Evolutionary conservation across 371 early-diverging fungal species (phyloP), one percentile per base, ranked within the genome.

Genomic region (Apophysomyces ossiformis): DNA sequence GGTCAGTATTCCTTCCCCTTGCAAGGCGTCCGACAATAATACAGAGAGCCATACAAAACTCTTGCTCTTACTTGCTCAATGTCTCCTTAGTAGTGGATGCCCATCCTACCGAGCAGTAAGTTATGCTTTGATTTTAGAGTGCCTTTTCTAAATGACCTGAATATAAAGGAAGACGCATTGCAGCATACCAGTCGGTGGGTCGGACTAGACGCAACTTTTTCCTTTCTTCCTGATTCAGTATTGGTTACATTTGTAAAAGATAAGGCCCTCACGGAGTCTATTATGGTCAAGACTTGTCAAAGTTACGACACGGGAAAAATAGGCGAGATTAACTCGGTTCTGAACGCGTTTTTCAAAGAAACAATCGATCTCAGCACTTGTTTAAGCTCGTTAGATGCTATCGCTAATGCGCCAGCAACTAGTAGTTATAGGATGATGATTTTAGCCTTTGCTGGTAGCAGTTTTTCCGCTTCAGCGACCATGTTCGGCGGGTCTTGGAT

Each of bases 71-170:
- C 45, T 82, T 13, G 77, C 79, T 5, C 69, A 75, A 61, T 59
- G 75, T 16, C 66, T 82, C 8, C 41, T 82, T 7, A 73, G 75
- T 57, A 71, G 74, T 56, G 82, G 82, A 9, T 82, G 82, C 46
- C 82, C 82, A 7, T 69, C 74, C 41, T 76, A 82, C 56, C 74
- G 79, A 65, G 77, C 75, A 54, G 81, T 81, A 74, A 66, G 60
- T 44, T n/a, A 35, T 38, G 36, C 47, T 39, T 26, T 4, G 35
- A 16, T 21, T 59, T 43, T 32, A 7, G 7, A 5, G 1, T 62
- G 54, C 56, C n/a, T 58, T 35, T 16, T 50, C 32, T 41, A 18
- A 58, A 16, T 58, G n/a, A 12, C 6, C 12, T 18, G 7, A 56
- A 37, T n/a, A 37, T 46, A 15, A 63, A 77, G 81, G 79, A 81